phyloP scores from a whole-genome alignment of 176 grass and related monocot species.

The Phragmites australis region DNA sequence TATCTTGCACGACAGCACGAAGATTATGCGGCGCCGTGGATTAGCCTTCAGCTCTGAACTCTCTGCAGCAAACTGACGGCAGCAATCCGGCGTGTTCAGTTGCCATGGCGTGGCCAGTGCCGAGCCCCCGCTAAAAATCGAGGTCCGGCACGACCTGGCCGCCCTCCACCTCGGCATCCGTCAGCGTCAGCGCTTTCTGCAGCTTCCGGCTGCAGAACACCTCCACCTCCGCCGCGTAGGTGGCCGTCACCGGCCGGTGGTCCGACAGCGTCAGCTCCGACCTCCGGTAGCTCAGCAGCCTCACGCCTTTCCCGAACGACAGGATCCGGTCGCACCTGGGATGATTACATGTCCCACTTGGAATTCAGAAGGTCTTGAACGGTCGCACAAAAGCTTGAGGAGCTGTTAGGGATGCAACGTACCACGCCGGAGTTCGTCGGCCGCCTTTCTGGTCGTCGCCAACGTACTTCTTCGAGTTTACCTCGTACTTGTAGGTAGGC shows the following conservation, averaged over 20 bases:
- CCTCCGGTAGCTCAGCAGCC: constrained; percentile 56
- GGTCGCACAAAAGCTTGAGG: too few species aligned
- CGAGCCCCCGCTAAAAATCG: constrained; percentile 35
- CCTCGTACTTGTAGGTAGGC: constrained; percentile 87
- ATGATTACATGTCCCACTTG: too few species aligned
- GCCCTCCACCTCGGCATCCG: constrained; percentile 76
- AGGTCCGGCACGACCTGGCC: constrained; percentile 69
- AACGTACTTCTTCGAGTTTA: constrained; percentile 62
- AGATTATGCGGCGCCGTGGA: too few species aligned
- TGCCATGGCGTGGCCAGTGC: too few species aligned
- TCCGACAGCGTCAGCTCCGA: constrained; percentile 70
- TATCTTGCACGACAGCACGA: too few species aligned
- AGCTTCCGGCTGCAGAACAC: constrained; percentile 80
- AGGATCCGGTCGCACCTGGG: constrained; percentile 72
- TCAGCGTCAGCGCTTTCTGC: constrained; percentile 82
- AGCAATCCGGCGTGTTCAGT: too few species aligned
- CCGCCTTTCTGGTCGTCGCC: constrained; percentile 67
- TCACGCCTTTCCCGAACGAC: constrained; percentile 64
- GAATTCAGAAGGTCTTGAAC: too few species aligned
- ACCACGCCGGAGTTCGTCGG: constrained; percentile 82
- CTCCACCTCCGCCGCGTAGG: constrained; percentile 81
- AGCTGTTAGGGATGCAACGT: neutral
- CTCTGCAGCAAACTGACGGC: too few species aligned
- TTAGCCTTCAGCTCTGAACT: too few species aligned
- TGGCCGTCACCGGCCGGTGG: constrained; percentile 77